Evolutionary conservation across 306 rosid species (phyloP).

Genomic region (Sicyos baderoa): DNA sequence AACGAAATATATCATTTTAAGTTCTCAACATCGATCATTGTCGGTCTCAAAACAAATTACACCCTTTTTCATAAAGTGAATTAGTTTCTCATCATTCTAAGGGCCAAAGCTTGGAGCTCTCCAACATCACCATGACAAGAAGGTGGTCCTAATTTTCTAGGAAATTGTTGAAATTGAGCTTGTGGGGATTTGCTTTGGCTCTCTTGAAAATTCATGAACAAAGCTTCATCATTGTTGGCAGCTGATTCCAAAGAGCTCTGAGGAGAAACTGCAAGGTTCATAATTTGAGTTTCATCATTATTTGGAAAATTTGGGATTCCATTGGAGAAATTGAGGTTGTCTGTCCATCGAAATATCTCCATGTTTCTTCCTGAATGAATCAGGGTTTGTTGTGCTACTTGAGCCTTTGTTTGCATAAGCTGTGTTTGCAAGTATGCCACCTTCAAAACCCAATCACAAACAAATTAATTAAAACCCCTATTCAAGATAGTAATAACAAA

Average conservation of each 20-base stretch:
- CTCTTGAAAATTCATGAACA: constrained; percentile 39
- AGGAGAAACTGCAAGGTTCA: constrained; percentile 60
- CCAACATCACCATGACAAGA: constrained; percentile 45
- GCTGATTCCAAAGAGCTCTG: constrained; percentile 74
- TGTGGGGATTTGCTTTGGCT: constrained; percentile 34
- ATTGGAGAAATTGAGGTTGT: constrained; percentile 23
- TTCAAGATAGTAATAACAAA: too few species aligned
- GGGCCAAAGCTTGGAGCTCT: constrained; percentile 83
- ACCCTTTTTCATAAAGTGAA: background rate
- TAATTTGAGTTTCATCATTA: constrained; percentile 24
- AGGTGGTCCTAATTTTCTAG: constrained; percentile 34
- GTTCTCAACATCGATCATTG: background rate
- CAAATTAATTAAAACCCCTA: background rate
- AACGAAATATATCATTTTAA: too few species aligned
- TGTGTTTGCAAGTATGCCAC: constrained; percentile 87
- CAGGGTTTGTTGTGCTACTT: constrained; percentile 57
- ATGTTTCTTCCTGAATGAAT: constrained; percentile 33
- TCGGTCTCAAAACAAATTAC: background rate
- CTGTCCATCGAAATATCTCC: constrained; percentile 42
- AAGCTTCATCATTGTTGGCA: constrained; percentile 44
- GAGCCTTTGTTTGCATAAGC: constrained; percentile 71
- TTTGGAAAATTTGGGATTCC: constrained; percentile 31
- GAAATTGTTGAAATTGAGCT: constrained; percentile 33
- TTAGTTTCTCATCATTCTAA: constrained; percentile 86
- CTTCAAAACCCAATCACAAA: constrained; percentile 23